A percentile compares a stretch with the other conserved stretches of the same genome.
Conservation (phyloP, 2,329 filamentous ascomycete species). For the Massarina eburnea region DNA sequence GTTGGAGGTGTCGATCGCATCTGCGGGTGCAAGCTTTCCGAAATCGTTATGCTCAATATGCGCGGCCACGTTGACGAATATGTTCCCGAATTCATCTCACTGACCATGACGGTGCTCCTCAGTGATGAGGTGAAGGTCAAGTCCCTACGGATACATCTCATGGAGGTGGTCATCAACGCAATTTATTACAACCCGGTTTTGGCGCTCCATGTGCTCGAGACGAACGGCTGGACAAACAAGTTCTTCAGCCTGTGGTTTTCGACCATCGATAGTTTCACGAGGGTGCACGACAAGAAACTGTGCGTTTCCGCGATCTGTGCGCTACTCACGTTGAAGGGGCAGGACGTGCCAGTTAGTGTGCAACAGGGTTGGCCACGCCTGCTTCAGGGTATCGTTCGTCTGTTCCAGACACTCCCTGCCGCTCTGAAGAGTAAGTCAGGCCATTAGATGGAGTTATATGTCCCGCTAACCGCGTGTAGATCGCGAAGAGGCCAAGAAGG, state of each 20-base stretch:
- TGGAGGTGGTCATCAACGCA: conserved; percentile 98
- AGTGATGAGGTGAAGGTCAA: conserved; percentile 81
- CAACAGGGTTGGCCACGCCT: conserved; percentile 94
- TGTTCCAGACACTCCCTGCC: conserved; percentile 88
- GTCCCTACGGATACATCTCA: conserved; percentile 91
- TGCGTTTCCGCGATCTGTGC: conserved; percentile 92
- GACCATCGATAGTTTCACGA: conserved; percentile 87
- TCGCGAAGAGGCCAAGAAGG: conserved; percentile 87
- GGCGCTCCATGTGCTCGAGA: conserved; percentile 83
- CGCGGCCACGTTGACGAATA: conserved; percentile 85
- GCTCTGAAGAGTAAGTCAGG: conserved; percentile 74
- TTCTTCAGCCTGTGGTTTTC: conserved; percentile 99
- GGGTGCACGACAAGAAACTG: conserved; percentile 98
- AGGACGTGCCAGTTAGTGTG: conserved; percentile 87
- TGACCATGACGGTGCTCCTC: conserved; percentile 82
- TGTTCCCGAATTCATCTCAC: conserved; percentile 82
- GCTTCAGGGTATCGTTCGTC: conserved; percentile 80
- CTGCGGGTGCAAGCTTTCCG: conserved; percentile 95
- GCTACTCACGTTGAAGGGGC: conserved; percentile 75
- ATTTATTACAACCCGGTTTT: conserved; percentile 95
- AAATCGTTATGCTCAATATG: conserved; percentile 95
- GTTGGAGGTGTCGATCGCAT: conserved; percentile 93
- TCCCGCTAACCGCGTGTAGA: conserved; percentile 52
- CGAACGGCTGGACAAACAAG: conserved; percentile 93
- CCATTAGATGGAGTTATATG: not conserved